Base-by-base conservation (phyloP, 306 rosid species). In the Gleditsia sinensis region DNA sequence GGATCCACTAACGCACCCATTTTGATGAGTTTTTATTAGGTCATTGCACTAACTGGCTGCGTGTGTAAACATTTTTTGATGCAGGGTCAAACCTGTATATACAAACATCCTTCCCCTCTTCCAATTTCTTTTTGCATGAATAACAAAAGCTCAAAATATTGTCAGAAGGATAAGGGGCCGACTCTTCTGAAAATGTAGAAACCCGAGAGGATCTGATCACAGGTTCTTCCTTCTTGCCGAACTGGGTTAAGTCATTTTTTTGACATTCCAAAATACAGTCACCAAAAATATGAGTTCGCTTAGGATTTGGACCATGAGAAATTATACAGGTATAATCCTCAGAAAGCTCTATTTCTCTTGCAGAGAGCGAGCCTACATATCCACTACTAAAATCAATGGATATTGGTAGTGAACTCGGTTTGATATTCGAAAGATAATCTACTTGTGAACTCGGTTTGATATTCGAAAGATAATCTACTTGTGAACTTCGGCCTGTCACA, bases 261-360 rank as follows among this genome's bases (percentile, higher is more conserved):
- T 80, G 83, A 82, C 90, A 86, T 58, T 90, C 95, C 87, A 93
- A 87, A 77, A 93, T 74, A 81, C 88, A 84, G 89, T 93, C 98
- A 78, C 98, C 95, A 85, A 90, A 90, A 76, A 93, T 87, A 68
- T 77, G 98, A 28, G 90, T 89, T 61, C 81, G 81, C 83, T 88
- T 93, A 1, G 93, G 98, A 64, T 93, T 88, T 71, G 96, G 98
- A 78, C 98, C 98, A 63, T 90, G 93, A 76, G 95, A 93, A 85
- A 90, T 93, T 79, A 93, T 88, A 74, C 98, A 88, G 51, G 98
- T 90, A 81, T 93, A 93, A 83, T 90, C 97, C 88, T 93, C 97
- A 13, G 96, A 93, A 51, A 90, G 97, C 82, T 91, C 93, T 59
- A 93, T 90, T 69, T 88, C 96, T 82, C 75, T 87, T 21, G 89